Percentiles rank a stretch among this genome's conserved stretches.
Evolutionary conservation across 1,139 yeast genomes (phyloP).

Genomic region (Blastobotrys buckinghamii): DNA sequence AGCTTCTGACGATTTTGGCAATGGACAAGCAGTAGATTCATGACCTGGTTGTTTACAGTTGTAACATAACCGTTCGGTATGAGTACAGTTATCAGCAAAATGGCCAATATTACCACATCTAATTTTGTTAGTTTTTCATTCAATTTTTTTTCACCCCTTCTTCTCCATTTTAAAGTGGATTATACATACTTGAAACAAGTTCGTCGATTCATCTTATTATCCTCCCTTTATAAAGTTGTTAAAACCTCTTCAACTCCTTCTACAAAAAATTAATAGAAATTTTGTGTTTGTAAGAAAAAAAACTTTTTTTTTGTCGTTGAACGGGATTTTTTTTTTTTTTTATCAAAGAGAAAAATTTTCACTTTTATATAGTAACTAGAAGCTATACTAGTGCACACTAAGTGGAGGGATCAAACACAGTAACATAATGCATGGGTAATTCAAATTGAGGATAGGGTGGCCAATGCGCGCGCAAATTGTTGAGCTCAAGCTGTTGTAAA

Average conservation of each 20-base stretch:
- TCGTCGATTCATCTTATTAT: slow-evolving; percentile 11
- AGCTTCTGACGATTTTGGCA: slow-evolving; percentile 74
- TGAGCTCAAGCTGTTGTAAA: too few relatives aligned
- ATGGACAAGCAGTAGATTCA: slow-evolving; percentile 79
- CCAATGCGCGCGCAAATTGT: too few relatives aligned
- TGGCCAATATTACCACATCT: slow-evolving; percentile 93
- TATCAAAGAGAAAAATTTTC: background rate
- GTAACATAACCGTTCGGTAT: slow-evolving; percentile 81
- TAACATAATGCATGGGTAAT: too few relatives aligned
- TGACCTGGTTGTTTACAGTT: slow-evolving; percentile 85
- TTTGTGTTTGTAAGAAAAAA: background rate
- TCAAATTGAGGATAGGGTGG: too few relatives aligned
- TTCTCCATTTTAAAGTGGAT: background rate
- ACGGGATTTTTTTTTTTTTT: background rate
- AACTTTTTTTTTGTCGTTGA: too few relatives aligned
- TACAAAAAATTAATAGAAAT: background rate
- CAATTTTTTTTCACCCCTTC: too few relatives aligned
- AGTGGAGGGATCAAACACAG: too few relatives aligned
- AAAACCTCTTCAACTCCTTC: background rate
- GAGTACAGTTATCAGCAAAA: slow-evolving; percentile 81
- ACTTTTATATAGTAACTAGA: too few relatives aligned
- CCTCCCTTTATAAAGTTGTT: background rate
- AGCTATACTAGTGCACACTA: too few relatives aligned
- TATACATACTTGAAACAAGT: slow-evolving; percentile 18
- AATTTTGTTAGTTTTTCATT: background rate